Percentiles rank a stretch among this genome's conserved stretches.
phyloP scores from a whole-genome alignment of 495 filamentous ascomycete genomes.

The Immersiella caudata region DNA sequence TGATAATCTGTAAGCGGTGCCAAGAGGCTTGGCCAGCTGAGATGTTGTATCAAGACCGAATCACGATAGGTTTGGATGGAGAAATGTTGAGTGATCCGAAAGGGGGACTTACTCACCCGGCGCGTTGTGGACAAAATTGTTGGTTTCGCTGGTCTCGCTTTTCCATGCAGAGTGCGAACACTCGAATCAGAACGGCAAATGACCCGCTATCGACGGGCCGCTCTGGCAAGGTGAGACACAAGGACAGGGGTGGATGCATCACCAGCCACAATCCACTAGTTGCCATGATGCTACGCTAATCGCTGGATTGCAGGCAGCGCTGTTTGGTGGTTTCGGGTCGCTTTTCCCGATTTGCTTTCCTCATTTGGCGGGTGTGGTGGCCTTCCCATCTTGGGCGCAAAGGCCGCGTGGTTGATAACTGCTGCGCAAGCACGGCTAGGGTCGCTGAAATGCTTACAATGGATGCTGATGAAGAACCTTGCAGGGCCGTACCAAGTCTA shows the following conservation, averaged over 20 bases:
- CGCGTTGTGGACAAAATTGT: no score
- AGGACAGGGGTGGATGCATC: neutral
- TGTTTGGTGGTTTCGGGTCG: neutral
- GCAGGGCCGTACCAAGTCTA: constrained; percentile 1
- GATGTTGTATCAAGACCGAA: neutral
- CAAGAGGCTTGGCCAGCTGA: neutral
- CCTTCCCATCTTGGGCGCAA: neutral
- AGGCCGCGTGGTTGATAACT: no score
- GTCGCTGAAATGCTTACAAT: neutral
- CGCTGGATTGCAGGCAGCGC: neutral
- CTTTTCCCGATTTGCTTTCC: constrained; percentile 17
- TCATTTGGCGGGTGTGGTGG: neutral
- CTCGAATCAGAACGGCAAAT: constrained; percentile 9
- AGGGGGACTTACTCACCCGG: neutral
- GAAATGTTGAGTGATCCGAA: neutral
- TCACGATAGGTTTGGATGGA: neutral
- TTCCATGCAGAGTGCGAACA: constrained; percentile 9
- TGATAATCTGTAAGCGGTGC: neutral
- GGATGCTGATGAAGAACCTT: constrained; percentile 14
- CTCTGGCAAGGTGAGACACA: neutral
- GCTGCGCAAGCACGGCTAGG: neutral
- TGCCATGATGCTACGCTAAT: neutral
- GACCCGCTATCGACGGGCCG: neutral
- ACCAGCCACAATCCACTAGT: neutral
- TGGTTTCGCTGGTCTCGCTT: neutral